phyloP scores from a whole-genome alignment of 1,139 yeast genomes.

The Candida sojae region DNA sequence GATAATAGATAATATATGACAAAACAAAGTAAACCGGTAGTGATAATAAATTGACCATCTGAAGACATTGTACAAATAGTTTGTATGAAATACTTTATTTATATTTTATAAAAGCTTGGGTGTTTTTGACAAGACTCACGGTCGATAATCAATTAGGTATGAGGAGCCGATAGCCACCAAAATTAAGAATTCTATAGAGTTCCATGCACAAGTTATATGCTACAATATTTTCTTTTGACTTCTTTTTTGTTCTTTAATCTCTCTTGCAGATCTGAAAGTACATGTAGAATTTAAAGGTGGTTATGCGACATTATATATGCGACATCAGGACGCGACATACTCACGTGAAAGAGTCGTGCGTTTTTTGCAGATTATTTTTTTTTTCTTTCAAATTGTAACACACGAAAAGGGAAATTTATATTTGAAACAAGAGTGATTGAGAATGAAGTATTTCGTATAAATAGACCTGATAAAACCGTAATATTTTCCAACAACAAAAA shows the following conservation, averaged over 20 bases:
- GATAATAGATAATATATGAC: constrained; percentile 10
- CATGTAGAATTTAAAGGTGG: neutral
- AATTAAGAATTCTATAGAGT: neutral
- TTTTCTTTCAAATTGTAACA: neutral
- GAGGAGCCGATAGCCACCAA: neutral
- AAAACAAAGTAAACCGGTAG: constrained; percentile 7
- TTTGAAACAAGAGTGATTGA: neutral
- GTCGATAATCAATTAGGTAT: neutral
- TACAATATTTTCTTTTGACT: neutral
- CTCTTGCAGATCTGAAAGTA: neutral
- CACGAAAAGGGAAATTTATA: neutral
- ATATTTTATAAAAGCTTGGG: no score
- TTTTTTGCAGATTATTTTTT: neutral
- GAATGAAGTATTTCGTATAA: neutral
- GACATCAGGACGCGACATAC: neutral
- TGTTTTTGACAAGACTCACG: no score
- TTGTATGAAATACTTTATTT: neutral
- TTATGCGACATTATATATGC: neutral
- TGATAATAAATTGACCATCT: constrained; percentile 8
- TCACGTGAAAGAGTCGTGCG: neutral
- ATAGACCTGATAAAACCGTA: neutral
- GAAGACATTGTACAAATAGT: neutral
- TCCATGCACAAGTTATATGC: neutral
- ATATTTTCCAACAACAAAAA: neutral
- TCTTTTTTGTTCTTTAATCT: neutral